These are phyloP conservation scores for Quercus ilex DNA, from an alignment of 306 rosid species.

Conservation along the genomic window DNA sequence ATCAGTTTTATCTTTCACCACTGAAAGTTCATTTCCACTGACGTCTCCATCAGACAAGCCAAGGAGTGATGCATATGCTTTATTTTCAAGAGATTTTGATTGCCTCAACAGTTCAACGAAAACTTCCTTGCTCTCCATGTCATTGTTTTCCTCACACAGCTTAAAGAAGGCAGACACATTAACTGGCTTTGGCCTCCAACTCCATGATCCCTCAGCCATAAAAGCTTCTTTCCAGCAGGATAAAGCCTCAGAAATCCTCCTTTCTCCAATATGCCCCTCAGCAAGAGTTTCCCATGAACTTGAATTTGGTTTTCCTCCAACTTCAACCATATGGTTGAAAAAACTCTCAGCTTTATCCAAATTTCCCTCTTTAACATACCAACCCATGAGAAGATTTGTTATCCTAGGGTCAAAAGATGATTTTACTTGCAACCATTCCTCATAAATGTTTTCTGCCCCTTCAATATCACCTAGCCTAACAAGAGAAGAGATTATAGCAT, in stretches of 20 bases:
- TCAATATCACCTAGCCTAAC: conserved; percentile 71
- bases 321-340: conserved; percentile 51
- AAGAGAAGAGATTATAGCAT: conserved; percentile 70
- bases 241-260: conserved; percentile 52
- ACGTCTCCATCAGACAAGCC: conserved; percentile 38
- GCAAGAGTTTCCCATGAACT: conserved; percentile 84
- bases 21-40: conserved; percentile 18
- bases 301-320: conserved; percentile 73
- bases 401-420: conserved; percentile 75
- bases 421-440: conserved; percentile 73
- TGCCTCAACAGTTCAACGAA: conserved; percentile 54
- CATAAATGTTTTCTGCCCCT: conserved; percentile 66
- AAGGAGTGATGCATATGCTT: conserved; percentile 50
- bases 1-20: conserved; percentile 16
- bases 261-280: conserved; percentile 56
- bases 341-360: conserved; percentile 53
- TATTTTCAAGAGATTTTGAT: conserved; percentile 37
- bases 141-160: conserved; percentile 56
- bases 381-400: conserved; percentile 61
- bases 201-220: conserved; percentile 43
- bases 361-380: conserved; percentile 49
- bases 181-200: conserved; percentile 71
- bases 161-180: conserved; percentile 48
- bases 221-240: conserved; percentile 79
- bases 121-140: conserved; percentile 45